Conservation (phyloP, 2,329 filamentous ascomycete genomes). For the Xylariaceae sp. region DNA sequence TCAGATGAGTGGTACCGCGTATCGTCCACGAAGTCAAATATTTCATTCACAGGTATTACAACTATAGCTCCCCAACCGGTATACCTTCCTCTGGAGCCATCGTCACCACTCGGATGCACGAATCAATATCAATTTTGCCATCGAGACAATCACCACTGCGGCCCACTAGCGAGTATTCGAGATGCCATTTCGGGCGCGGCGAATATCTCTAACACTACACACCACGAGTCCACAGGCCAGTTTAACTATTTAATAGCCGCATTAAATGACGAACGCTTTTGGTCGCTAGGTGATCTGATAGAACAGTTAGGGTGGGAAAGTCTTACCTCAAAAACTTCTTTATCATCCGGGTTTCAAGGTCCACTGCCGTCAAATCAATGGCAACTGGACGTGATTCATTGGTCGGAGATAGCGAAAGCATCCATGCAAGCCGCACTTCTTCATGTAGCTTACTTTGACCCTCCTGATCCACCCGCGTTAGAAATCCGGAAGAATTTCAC, state of each 20-base stretch:
- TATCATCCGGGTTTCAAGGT: constrained; percentile 6
- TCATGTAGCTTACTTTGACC: background rate
- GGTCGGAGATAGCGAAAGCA: constrained; percentile 7
- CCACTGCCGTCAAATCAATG: constrained; percentile 15
- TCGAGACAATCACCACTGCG: background rate
- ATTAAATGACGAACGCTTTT: background rate
- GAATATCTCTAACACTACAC: constrained; percentile 2
- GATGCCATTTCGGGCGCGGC: constrained; percentile 3
- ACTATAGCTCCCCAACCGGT: too few relatives aligned
- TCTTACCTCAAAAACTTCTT: constrained; percentile 3
- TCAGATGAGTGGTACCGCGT: constrained; percentile 17
- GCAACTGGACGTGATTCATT: constrained; percentile 18
- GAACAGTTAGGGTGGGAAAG: constrained; percentile 8
- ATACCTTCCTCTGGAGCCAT: constrained; percentile 10
- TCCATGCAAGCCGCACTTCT: background rate
- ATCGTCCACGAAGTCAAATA: background rate
- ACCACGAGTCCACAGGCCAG: background rate
- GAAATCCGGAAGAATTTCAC: background rate
- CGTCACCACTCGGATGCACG: constrained; percentile 20
- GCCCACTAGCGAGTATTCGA: background rate
- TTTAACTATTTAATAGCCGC: background rate
- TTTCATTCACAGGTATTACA: too few relatives aligned
- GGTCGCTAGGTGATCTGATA: too few relatives aligned
- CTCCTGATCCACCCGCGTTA: background rate
- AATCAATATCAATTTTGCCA: constrained; percentile 26